phyloP scores from a whole-genome alignment of 345 rosid genomes.

The Euphorbia tirucalli region DNA sequence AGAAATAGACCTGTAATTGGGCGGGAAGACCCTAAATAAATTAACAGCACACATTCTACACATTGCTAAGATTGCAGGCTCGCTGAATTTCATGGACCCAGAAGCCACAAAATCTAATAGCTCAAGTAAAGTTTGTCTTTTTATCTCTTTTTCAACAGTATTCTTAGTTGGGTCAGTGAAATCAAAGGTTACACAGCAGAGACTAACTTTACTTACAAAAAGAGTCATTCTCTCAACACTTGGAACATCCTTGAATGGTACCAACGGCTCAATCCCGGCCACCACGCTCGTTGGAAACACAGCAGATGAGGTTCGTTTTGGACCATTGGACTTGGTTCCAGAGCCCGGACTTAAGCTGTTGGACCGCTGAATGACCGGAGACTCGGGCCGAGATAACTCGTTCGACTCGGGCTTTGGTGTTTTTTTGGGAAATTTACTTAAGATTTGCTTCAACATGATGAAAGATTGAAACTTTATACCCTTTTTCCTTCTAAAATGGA shows the following conservation, averaged over 20 bases:
- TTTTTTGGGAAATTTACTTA: conserved; percentile 68
- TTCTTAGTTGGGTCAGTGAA: conserved; percentile 68
- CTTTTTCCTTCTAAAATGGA: neutral
- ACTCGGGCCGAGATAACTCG: conserved; percentile 42
- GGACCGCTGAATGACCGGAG: conserved; percentile 38
- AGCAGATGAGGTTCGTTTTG: conserved; percentile 63
- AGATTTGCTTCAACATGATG: conserved; percentile 67
- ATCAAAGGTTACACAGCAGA: conserved; percentile 87
- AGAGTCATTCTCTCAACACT: conserved; percentile 69
- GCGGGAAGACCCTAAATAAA: conserved; percentile 72
- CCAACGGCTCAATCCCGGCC: conserved; percentile 79
- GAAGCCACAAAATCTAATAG: conserved; percentile 69
- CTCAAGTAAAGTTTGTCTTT: conserved; percentile 70
- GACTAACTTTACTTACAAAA: conserved; percentile 80
- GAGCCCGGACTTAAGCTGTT: conserved; percentile 31
- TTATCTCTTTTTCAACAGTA: conserved; percentile 73
- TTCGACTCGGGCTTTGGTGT: conserved; percentile 51
- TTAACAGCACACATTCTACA: conserved; percentile 88
- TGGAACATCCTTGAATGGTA: conserved; percentile 76
- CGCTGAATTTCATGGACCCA: conserved; percentile 61
- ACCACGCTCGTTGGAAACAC: conserved; percentile 76
- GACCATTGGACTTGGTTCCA: conserved; percentile 21
- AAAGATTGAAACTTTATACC: neutral
- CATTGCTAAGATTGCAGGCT: conserved; percentile 71
- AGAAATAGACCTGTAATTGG: conserved; percentile 49